These are phyloP conservation scores for Exsudoporus floridanus DNA, from an alignment of 1,284 basidiomycete genomes.

Conservation along the genomic window DNA sequence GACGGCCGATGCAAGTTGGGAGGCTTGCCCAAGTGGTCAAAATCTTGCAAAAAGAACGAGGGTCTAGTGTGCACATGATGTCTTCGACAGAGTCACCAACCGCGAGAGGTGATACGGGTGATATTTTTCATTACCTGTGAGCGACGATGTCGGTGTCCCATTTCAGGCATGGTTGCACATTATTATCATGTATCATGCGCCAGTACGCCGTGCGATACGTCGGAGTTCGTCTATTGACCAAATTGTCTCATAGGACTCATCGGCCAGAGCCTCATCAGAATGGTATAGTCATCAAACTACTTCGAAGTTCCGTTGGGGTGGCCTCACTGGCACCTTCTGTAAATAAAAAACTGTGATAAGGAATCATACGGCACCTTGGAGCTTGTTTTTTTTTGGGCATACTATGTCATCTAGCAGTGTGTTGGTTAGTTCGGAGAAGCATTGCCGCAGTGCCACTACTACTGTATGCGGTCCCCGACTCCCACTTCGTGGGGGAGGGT, in stretches of 20 bases:
- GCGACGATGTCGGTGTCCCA: not conserved
- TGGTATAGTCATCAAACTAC: not conserved
- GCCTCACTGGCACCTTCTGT: not conserved
- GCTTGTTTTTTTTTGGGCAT: too few relatives aligned
- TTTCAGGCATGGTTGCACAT: not conserved
- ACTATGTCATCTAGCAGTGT: too few relatives aligned
- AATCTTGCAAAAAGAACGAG: too few relatives aligned
- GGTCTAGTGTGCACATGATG: conserved; percentile 2
- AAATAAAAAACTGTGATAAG: not conserved
- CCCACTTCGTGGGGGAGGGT: too few relatives aligned
- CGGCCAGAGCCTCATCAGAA: not conserved
- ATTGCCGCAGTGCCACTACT: too few relatives aligned
- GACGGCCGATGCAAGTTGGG: not conserved
- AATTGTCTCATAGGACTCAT: not conserved
- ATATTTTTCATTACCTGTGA: not conserved
- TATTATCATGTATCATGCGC: not conserved
- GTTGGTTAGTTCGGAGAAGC: too few relatives aligned
- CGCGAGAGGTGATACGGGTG: too few relatives aligned
- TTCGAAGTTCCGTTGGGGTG: not conserved
- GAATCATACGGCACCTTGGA: not conserved
- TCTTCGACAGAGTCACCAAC: not conserved
- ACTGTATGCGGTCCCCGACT: too few relatives aligned
- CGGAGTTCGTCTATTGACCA: too few relatives aligned
- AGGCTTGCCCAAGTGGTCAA: not conserved
- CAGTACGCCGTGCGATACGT: not conserved